Percentiles rank a stretch among this genome's conserved stretches.
Evolutionary conservation across 495 filamentous ascomycete species (phyloP).

Genomic region (Tuber microsphaerosporum): DNA sequence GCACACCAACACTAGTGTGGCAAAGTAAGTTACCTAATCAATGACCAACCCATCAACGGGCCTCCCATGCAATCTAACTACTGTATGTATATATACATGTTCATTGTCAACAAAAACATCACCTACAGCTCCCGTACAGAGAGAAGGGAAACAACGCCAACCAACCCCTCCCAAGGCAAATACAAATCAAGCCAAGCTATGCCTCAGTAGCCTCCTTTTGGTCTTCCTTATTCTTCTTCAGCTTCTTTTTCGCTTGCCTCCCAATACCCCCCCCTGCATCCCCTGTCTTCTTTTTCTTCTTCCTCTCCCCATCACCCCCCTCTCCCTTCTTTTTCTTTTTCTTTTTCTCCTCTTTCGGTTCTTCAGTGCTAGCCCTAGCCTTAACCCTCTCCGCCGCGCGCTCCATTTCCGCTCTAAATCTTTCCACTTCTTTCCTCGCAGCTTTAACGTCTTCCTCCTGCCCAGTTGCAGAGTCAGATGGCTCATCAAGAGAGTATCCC

Average conservation of each 20-base stretch:
- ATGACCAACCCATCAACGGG: background rate
- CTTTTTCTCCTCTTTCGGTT: constrained; percentile 68
- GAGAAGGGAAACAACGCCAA: background rate
- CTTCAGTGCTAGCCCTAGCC: constrained; percentile 49
- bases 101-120: background rate
- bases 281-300: constrained; percentile 42
- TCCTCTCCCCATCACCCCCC: constrained; percentile 14
- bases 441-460: constrained; percentile 77
- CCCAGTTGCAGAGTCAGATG: constrained; percentile 44
- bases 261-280: background rate
- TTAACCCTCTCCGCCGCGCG: constrained; percentile 74
- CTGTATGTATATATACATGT: background rate
- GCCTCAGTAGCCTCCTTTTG: constrained; percentile 34
- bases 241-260: constrained; percentile 29
- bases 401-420: constrained; percentile 82
- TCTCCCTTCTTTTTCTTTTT: constrained; percentile 57
- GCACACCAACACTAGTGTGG: background rate
- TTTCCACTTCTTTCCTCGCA: constrained; percentile 80
- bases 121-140: background rate
- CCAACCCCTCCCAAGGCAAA: background rate
- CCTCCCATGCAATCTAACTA: background rate
- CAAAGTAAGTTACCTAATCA: background rate
- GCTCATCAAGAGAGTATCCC: constrained; percentile 54
- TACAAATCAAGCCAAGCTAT: constrained; percentile 5
- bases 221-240: constrained; percentile 24